These are phyloP conservation scores for Melianthus villosus DNA, from an alignment of 441 rosid species.

Conservation along the genomic window DNA sequence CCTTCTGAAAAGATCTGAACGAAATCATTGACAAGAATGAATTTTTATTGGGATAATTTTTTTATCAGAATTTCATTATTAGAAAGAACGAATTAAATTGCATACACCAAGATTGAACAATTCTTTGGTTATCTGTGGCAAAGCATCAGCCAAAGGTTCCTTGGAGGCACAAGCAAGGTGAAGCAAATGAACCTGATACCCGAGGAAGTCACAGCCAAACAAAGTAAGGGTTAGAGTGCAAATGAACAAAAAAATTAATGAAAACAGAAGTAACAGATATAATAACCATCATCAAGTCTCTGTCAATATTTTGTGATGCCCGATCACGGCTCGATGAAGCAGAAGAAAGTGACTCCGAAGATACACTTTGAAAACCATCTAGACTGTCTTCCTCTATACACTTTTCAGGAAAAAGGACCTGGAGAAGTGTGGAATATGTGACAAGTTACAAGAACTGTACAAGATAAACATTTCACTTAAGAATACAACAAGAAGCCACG, in stretches of 20 bases:
- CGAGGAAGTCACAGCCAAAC: slow-evolving; percentile 3
- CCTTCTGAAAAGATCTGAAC: slow-evolving; percentile 61
- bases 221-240: slow-evolving; percentile 5
- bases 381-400: slow-evolving; percentile 24
- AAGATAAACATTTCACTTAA: too few relatives aligned
- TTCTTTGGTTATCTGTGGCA: slow-evolving; percentile 59
- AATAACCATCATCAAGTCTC: slow-evolving; percentile 62
- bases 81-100: slow-evolving; percentile 7
- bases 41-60: slow-evolving; percentile 10
- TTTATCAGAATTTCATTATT: slow-evolving; percentile 4
- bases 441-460: too few relatives aligned
- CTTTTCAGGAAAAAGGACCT: slow-evolving; percentile 23
- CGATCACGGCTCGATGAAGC: slow-evolving; percentile 27
- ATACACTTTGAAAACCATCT: slow-evolving; percentile 25
- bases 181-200: slow-evolving; percentile 65
- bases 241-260: slow-evolving; percentile 2
- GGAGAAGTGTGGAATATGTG: too few relatives aligned
- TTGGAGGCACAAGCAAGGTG: slow-evolving; percentile 73
- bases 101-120: slow-evolving; percentile 72
- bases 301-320: slow-evolving; percentile 34
- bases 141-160: slow-evolving; percentile 48
- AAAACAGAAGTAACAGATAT: slow-evolving; percentile 7
- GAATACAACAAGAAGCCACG: too few relatives aligned
- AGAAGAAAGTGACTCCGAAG: slow-evolving; percentile 32
- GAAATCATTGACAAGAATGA: slow-evolving; percentile 14